Percentiles rank a stretch among this genome's conserved stretches.
Conservation (phyloP, 2,329 filamentous ascomycete species). For the Myriosclerotinia scirpicola region DNA sequence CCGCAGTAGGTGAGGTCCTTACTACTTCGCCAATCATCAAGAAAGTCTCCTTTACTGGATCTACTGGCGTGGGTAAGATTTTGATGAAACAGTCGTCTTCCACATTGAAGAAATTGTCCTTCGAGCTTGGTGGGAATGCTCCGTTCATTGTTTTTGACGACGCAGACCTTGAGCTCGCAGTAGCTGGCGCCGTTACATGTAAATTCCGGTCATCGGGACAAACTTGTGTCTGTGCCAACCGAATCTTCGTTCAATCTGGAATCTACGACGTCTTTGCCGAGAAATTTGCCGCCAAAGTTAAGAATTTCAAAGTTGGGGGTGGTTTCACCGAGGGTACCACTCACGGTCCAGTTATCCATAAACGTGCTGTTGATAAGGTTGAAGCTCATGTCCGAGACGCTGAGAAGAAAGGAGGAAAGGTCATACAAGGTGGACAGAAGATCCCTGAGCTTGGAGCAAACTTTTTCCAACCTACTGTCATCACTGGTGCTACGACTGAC, state of each 20-base stretch:
- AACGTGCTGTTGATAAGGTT: slow-evolving; percentile 77
- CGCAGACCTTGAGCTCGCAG: slow-evolving; percentile 81
- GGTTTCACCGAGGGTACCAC: slow-evolving; percentile 71
- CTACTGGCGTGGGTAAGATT: slow-evolving; percentile 63
- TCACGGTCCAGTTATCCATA: slow-evolving; percentile 83
- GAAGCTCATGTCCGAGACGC: slow-evolving; percentile 79
- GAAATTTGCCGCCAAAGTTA: slow-evolving; percentile 70
- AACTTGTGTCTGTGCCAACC: slow-evolving; percentile 90
- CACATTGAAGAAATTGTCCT: slow-evolving; percentile 78
- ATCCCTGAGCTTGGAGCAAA: slow-evolving; percentile 74
- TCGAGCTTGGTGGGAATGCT: slow-evolving; percentile 92
- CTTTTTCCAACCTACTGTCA: slow-evolving; percentile 88
- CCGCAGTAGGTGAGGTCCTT: slow-evolving; percentile 72
- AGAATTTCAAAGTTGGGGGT: slow-evolving; percentile 71
- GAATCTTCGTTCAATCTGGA: slow-evolving; percentile 74
- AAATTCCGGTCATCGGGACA: slow-evolving; percentile 96
- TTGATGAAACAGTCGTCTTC: slow-evolving; percentile 87
- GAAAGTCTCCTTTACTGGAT: slow-evolving; percentile 95
- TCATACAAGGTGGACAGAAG: slow-evolving; percentile 73
- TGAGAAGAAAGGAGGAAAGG: slow-evolving; percentile 70
- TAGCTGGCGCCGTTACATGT: slow-evolving; percentile 76
- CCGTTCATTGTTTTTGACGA: slow-evolving; percentile 98
- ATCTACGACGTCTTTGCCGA: slow-evolving; percentile 74
- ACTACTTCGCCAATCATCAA: slow-evolving; percentile 75
- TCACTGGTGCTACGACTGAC: slow-evolving; percentile 79